phyloP scores from a whole-genome alignment of 169 alveolate species.

The Cyclospora cayetanensis region DNA sequence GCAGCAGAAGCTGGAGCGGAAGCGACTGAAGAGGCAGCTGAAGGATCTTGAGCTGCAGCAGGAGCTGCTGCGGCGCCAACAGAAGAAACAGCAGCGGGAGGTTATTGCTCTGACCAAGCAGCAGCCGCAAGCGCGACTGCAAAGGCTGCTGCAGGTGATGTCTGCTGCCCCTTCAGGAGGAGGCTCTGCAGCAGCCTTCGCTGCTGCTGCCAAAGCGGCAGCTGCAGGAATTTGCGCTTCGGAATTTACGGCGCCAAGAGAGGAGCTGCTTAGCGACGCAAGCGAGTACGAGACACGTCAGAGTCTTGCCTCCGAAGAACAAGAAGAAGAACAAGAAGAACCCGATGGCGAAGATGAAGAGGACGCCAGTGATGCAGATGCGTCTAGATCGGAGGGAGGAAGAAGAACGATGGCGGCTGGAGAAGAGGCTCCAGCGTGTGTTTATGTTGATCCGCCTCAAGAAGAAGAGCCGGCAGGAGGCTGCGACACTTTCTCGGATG shows the following conservation, averaged over 20 bases:
- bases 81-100: neutral
- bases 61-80: neutral
- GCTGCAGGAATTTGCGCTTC: neutral
- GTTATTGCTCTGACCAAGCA: neutral
- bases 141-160: neutral
- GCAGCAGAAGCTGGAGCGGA: neutral
- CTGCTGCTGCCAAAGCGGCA: slow-evolving; percentile 15
- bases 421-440: neutral
- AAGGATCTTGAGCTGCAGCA: neutral
- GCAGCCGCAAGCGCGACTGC: neutral
- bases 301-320: neutral
- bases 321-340: neutral
- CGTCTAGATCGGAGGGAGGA: neutral
- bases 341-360: neutral
- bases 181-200: neutral
- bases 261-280: neutral
- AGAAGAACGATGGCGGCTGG: neutral
- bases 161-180: neutral
- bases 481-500: neutral
- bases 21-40: neutral
- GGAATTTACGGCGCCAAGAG: neutral
- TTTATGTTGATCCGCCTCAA: neutral
- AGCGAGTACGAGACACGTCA: neutral
- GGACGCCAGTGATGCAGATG: neutral
- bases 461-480: neutral